A percentile compares a stretch with the other conserved stretches of the same genome.
Evolutionary conservation across 2,329 filamentous ascomycete genomes (phyloP).

Genomic region (Colletotrichum zoysiae): DNA sequence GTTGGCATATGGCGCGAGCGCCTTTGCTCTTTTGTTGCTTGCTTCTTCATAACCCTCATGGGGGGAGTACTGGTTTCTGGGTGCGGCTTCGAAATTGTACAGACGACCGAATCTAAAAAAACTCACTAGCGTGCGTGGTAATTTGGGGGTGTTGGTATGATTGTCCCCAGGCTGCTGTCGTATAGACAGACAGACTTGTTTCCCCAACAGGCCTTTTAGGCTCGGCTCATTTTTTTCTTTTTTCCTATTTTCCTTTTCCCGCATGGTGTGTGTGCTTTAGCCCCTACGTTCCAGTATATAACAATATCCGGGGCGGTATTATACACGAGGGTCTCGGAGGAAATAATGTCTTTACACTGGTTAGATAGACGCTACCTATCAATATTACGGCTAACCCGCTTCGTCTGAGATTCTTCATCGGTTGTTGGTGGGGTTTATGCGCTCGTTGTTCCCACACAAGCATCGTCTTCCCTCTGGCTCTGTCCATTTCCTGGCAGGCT

Average conservation of each 20-base stretch:
- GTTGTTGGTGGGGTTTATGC: not conserved
- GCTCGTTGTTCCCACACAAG: too few relatives aligned
- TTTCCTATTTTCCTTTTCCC: not conserved
- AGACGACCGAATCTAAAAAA: not conserved
- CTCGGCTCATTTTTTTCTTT: not conserved
- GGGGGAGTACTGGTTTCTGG: not conserved
- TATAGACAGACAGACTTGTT: not conserved
- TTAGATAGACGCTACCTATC: not conserved
- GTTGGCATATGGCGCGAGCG: conserved; percentile 9
- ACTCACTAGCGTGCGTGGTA: not conserved
- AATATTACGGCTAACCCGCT: not conserved
- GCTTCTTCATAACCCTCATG: conserved; percentile 13
- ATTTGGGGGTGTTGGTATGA: not conserved
- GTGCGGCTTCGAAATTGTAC: not conserved
- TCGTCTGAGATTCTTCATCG: not conserved
- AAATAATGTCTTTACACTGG: too few relatives aligned
- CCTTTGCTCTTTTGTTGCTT: conserved; percentile 26
- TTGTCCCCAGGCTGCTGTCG: not conserved
- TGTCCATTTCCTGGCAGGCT: not conserved
- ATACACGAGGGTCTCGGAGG: not conserved
- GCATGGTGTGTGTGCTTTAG: not conserved
- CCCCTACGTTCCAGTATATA: not conserved
- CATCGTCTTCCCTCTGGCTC: not conserved
- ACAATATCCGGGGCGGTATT: not conserved
- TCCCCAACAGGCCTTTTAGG: not conserved